phyloP scores from a whole-genome alignment of 495 filamentous ascomycete genomes.

The Entonaema liquescens region DNA sequence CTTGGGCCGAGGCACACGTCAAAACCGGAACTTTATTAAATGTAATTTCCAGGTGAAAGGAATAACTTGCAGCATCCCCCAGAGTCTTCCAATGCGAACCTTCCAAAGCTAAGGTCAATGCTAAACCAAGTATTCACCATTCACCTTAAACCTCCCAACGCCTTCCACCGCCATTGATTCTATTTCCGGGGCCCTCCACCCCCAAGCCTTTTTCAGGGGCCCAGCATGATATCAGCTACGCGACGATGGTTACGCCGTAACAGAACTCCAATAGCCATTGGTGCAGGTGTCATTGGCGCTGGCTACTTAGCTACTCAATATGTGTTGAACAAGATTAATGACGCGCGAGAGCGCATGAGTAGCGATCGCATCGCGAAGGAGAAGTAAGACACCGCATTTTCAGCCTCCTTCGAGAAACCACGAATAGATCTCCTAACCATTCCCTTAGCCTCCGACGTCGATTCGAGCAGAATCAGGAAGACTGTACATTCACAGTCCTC shows the following conservation, averaged over 20 bases:
- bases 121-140: constrained; percentile 1
- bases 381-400: constrained; percentile 69
- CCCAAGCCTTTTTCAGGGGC: constrained; percentile 20
- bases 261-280: constrained; percentile 86
- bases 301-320: constrained; percentile 95
- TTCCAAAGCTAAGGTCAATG: constrained; percentile 14
- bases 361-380: constrained; percentile 94
- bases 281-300: constrained; percentile 83
- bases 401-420: neutral
- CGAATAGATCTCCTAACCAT: neutral
- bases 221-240: constrained; percentile 80
- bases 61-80: constrained; percentile 5
- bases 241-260: constrained; percentile 92
- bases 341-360: constrained; percentile 93
- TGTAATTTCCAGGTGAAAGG: constrained; percentile 17
- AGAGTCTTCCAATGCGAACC: neutral
- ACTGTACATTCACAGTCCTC: constrained; percentile 97
- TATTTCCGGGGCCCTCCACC: constrained; percentile 2
- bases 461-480: constrained; percentile 98
- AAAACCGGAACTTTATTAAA: constrained; percentile 17
- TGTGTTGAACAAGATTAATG: constrained; percentile 86
- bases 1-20: constrained; percentile 41
- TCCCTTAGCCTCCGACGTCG: constrained; percentile 81
- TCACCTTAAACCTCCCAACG: neutral
- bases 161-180: neutral